Base-by-base conservation (phyloP, 148 eudicot species). In the Spergularia marina region DNA sequence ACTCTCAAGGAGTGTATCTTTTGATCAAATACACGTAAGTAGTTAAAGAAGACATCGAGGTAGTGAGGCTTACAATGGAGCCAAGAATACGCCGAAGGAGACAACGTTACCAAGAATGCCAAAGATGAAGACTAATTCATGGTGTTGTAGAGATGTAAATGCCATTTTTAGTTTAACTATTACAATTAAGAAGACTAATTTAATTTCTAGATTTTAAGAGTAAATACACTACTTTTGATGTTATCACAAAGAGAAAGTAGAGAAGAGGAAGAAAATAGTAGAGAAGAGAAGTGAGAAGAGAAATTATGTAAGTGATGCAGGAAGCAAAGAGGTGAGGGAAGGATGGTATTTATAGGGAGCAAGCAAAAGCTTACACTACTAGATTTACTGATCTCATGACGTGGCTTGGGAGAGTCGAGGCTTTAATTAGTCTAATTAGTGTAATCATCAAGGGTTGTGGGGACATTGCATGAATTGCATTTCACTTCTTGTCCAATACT, bases 51-150 rank as follows among this genome's bases (percentile, higher is more conserved):
- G 49, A 44, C 25, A 23, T 23, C n/a, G 7, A 49, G 16, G 17
- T 2, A 56, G 47, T 56, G 18, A 58, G 75, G 39, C 91, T 78
- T 87, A 90, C 94, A 87, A 10, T 39, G 95, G 95, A 17, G 95
- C 84, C 74, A 90, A 73, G 86, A 70, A 88, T 76, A 90, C 95
- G 65, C 84, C 73, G 75, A 90, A 88, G 23, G 95, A 90, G 71
- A 90, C 85, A 65, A 87, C 69, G 60, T 53, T 76, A 82, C 93
- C 93, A 65, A 87, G 81, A 76, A 89, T 74, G 76, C 93, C 93
- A 78, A 87, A 89, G 49, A 69, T 70, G 79, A 47, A 57, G 66
- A 86, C 83, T 74, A 89, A 60, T 13, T 80, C 83, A 81, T 70
- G 61, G 58, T 70, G 79, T 25, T 20, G 65, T 56, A 21, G 72